These are phyloP conservation scores for Plasmodium gonderi DNA, from an alignment of 169 alveolate genomes.

Conservation along the genomic window DNA sequence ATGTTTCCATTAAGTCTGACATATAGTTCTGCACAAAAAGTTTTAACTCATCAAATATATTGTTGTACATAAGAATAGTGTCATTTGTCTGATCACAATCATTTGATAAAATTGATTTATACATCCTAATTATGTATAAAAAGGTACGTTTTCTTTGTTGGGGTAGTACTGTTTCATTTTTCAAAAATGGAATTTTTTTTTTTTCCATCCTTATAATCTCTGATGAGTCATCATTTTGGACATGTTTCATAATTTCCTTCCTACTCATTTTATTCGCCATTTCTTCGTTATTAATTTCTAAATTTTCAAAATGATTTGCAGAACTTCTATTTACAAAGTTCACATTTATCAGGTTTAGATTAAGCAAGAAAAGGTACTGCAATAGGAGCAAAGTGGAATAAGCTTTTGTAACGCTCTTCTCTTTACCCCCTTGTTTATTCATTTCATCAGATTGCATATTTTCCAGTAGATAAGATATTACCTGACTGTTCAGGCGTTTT, in stretches of 20 bases:
- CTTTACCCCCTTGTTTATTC: not conserved
- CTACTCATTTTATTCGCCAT: not conserved
- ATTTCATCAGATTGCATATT: not conserved
- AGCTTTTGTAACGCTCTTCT: too few relatives aligned
- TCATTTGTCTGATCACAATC: not conserved
- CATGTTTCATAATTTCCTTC: not conserved
- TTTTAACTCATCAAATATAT: constrained; percentile 17
- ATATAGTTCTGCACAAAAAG: constrained; percentile 15
- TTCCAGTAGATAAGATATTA: not conserved
- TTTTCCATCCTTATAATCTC: not conserved
- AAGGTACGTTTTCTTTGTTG: not conserved
- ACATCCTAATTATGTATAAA: not conserved
- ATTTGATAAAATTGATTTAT: constrained; percentile 19
- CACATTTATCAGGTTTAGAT: not conserved
- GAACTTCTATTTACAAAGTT: constrained; percentile 15
- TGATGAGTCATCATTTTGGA: too few relatives aligned
- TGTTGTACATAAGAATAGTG: constrained; percentile 9
- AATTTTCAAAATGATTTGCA: constrained; percentile 11
- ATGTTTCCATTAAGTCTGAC: not conserved
- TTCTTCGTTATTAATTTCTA: not conserved
- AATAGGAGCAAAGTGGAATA: constrained; percentile 11
- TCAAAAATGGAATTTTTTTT: not conserved
- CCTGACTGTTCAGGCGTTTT: constrained; percentile 5
- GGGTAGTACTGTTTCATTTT: not conserved
- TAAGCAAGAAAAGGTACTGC: constrained; percentile 27